These are phyloP conservation scores for Pseudogymnoascus sp. DNA, from an alignment of 2,329 filamentous ascomycete genomes.

Conservation along the genomic window DNA sequence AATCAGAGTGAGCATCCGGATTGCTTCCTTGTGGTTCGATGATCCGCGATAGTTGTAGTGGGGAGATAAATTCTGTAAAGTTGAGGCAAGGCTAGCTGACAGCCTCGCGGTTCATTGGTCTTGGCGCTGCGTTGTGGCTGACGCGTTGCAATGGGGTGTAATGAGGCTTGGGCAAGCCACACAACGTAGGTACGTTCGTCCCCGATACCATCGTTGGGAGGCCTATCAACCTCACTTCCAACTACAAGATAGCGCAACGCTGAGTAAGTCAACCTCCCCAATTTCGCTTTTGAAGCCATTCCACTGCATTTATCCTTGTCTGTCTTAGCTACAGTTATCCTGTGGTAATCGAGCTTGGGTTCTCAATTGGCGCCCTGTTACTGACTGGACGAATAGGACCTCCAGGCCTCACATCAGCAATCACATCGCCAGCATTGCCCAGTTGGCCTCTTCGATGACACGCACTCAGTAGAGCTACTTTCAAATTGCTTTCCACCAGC, in stretches of 20 bases:
- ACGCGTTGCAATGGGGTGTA: slow-evolving; percentile 5
- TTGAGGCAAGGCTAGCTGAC: not conserved
- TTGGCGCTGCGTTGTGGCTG: slow-evolving; percentile 6
- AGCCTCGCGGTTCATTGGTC: not conserved
- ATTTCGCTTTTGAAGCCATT: not conserved
- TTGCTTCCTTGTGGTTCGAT: slow-evolving; percentile 1
- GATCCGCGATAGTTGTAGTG: not conserved
- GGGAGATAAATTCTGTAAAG: not conserved
- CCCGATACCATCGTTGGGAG: slow-evolving; percentile 5
- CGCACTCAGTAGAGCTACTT: not conserved
- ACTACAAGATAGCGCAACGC: slow-evolving; percentile 1
- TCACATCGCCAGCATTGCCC: not conserved
- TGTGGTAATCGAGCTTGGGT: not conserved
- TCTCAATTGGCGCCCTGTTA: slow-evolving; percentile 5
- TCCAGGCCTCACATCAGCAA: not conserved
- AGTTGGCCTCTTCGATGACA: not conserved
- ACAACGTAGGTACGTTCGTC: not conserved
- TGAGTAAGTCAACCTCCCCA: slow-evolving; percentile 2
- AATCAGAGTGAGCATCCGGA: slow-evolving; percentile 22
- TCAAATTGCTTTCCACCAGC: slow-evolving; percentile 5
- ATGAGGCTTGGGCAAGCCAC: slow-evolving; percentile 8
- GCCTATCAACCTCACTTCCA: slow-evolving; percentile 8
- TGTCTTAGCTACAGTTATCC: not conserved
- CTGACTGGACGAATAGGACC: not conserved
- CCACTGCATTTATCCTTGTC: not conserved